phyloP scores from a whole-genome alignment of 1,284 basidiomycete species.

The Paramarasmius palmivorus region DNA sequence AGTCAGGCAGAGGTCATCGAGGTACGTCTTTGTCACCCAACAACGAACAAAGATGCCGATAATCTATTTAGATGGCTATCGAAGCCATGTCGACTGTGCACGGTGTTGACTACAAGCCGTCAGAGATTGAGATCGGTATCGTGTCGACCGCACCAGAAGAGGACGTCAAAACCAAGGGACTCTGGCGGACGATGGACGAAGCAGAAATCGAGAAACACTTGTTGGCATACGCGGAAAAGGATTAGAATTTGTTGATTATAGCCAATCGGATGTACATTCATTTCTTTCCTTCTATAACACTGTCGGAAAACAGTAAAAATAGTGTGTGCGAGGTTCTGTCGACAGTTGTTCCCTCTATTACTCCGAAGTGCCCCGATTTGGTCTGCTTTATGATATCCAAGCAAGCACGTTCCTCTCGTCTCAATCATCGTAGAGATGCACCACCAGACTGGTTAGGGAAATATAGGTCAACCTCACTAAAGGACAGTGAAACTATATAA shows the following conservation, averaged over 20 bases:
- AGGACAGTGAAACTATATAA: not conserved
- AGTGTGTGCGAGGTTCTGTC: not conserved
- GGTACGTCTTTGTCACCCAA: constrained; percentile 47
- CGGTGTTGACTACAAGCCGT: constrained; percentile 93
- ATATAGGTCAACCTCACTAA: constrained; percentile 13
- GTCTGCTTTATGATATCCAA: constrained; percentile 3
- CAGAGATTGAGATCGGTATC: constrained; percentile 86
- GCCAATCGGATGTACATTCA: constrained; percentile 9
- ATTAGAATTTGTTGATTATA: constrained; percentile 40
- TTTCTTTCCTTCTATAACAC: not conserved
- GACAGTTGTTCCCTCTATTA: not conserved
- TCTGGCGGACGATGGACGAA: constrained; percentile 84
- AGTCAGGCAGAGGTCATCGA: constrained; percentile 78
- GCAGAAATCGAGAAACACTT: constrained; percentile 85
- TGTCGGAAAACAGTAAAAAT: not conserved
- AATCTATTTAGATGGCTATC: constrained; percentile 76
- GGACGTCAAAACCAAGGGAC: constrained; percentile 61
- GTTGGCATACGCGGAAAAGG: constrained; percentile 92
- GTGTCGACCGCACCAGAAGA: constrained; percentile 76
- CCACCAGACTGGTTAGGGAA: constrained; percentile 68
- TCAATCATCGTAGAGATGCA: constrained; percentile 49
- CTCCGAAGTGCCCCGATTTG: not conserved
- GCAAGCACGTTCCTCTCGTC: no score
- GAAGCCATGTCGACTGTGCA: constrained; percentile 92
- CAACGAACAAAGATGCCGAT: not conserved